Base-by-base conservation (phyloP, 495 filamentous ascomycete genomes). In the Penicillium macrosclerotiorum region DNA sequence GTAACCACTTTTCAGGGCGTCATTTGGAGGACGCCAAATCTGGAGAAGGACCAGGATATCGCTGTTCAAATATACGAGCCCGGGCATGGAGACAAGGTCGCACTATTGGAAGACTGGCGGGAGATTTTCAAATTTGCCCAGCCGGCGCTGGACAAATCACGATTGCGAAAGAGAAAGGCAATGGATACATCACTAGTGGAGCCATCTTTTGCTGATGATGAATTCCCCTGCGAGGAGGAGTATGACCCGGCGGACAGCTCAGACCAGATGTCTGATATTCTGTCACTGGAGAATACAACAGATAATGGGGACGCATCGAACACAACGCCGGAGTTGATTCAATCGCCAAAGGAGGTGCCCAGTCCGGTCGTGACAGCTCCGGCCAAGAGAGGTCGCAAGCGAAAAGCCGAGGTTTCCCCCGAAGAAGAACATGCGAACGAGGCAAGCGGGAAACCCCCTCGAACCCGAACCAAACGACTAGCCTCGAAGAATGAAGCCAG, bases 51-150 rank as follows among this genome's bases (percentile, higher is more conserved):
- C 22, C 60, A 58, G 26, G 51, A 63, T 8, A 46, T 65, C n/a
- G 26, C 59, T 1, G 45, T 65, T 1, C 53, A 65, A 14, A 42
- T 73, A 6, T 61, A 74, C 34, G 65, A 67, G 14, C 71, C 65
- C 0, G 68, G 68, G 14, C 55, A 60, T 5, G 60, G 62, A 9
- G 68, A 72, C 13, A 64, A 67, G 49, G 73, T 79, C 4, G 62
- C 75, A 2, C 41, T 79, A 27, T 55, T 79, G 31, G 65, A 71
- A 42, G 68, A 78, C 51, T 79, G 76, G 76, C 60, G 73, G n/a
- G 75, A 79, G 42, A 52, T 73, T 5, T 76, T 78, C 60, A 67
- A 68, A 37, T 54, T 54, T 13, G 53, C 60, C 2, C 62, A 71
- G 42, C 70, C 68, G 2, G 49, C 61, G 22, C 56, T 65, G 45